Base-by-base conservation (phyloP, 305 asterid genomes). In the Striga hermonthica region DNA sequence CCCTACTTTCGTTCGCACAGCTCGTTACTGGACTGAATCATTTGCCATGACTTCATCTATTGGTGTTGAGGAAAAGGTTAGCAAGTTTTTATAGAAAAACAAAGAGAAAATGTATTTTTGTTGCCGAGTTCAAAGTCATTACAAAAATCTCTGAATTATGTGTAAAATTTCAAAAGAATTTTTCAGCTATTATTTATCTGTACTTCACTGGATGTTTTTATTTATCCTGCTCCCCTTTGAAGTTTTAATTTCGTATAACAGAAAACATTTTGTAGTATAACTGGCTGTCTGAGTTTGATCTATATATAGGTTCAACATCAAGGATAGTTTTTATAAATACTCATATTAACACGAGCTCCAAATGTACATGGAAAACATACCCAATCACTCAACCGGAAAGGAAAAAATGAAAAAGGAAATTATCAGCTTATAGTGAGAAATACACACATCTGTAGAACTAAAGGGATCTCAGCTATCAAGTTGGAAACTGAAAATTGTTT, bases 21-120 rank as follows among this genome's bases (percentile, higher is more conserved):
- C 98, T 76, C 97, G 96, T 55, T 86, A 90, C 76, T 92, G 98
- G 98, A 92, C 98, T 1, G 97, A 92, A 76, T 80, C 95, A 73
- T 92, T 86, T 84, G 97, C 98, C 28, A 92, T 72, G 82, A 63
- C 83, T 6, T 79, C 93, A 4, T 80, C 88, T 65, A 86, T 81
- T 75, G 95, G 91, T 38, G 81, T 81, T n/a, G 98, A 81, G 70
- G 99, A 88, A 75, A 93, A 93, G 96, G 98, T 92, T 31, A 34
- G 79, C 47, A 7, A 56, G 6, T 9, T 11, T 22, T 22, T 22
- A 22, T 22, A 22, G 31, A 22, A 22, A 22, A 22, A 3, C 1
- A 8, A 39, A 39, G 6, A 4, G 9, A 39, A 39, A 39, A 39
- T 4, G 9, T 39, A 39, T 4, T 39, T 39, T 3, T 39, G 44